These are phyloP conservation scores for Mikania micrantha DNA, from an alignment of 129 eudicot species.

Conservation along the genomic window DNA sequence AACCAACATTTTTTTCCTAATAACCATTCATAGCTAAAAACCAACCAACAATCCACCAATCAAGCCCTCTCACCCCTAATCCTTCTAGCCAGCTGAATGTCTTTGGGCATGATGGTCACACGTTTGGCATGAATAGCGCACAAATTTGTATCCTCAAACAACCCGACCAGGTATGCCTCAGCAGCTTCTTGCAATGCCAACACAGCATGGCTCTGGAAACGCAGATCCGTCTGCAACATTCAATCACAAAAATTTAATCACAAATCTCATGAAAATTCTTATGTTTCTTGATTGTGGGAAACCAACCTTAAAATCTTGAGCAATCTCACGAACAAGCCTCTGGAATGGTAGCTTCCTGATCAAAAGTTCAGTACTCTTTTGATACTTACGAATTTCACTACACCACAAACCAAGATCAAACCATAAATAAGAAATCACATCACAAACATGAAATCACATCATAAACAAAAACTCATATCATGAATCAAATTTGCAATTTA, in stretches of 20 bases:
- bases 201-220: slow-evolving; percentile 41
- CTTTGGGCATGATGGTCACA: slow-evolving; percentile 46
- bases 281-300: too few relatives aligned
- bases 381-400: slow-evolving; percentile 60
- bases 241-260: too few relatives aligned
- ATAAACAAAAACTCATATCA: not conserved
- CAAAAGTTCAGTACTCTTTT: slow-evolving; percentile 56
- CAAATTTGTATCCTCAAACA: slow-evolving; percentile 41
- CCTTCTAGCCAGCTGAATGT: slow-evolving; percentile 40
- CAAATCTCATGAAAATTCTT: too few relatives aligned
- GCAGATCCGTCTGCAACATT: slow-evolving; percentile 33
- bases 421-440: not conserved
- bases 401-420: not conserved
- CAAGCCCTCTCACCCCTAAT: slow-evolving; percentile 48
- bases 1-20: slow-evolving; percentile 5
- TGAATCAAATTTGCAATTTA: too few relatives aligned
- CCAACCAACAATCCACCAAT: not conserved
- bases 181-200: slow-evolving; percentile 48
- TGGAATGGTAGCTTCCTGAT: slow-evolving; percentile 76
- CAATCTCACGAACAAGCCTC: slow-evolving; percentile 59
- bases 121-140: slow-evolving; percentile 43
- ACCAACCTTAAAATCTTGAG: slow-evolving; percentile 43
- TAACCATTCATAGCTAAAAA: not conserved
- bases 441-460: too few relatives aligned
- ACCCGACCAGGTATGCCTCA: slow-evolving; percentile 37